Evolutionary conservation across 148 eudicot species (phyloP).

Genomic region (Rhododendron williamsianum): DNA sequence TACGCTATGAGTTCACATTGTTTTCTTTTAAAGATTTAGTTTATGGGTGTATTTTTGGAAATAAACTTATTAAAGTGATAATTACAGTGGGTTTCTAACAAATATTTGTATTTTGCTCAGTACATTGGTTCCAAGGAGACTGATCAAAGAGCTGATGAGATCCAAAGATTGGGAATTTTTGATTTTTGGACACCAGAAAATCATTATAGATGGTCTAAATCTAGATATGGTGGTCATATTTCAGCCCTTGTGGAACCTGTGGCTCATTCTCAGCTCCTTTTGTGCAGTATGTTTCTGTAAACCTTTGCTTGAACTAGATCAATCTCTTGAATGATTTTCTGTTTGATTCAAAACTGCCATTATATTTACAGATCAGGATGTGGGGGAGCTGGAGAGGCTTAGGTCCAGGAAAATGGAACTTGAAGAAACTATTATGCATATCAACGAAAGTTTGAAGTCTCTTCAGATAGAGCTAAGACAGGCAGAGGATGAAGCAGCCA

Average conservation of each 20-base stretch:
- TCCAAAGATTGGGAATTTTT: conserved; percentile 46
- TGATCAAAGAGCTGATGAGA: conserved; percentile 70
- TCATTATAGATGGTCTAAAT: conserved; percentile 75
- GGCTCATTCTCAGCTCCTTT: conserved; percentile 51
- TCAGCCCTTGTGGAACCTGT: conserved; percentile 73
- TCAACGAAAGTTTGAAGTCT: conserved; percentile 39
- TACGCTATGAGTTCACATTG: not conserved
- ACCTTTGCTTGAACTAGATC: conserved; percentile 8
- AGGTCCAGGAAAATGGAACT: conserved; percentile 46
- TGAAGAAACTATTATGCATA: conserved; percentile 36
- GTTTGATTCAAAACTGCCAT: not conserved
- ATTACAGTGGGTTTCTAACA: not conserved
- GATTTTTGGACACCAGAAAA: conserved; percentile 95
- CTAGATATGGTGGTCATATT: conserved; percentile 81
- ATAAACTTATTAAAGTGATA: not conserved
- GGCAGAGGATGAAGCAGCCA: conserved; percentile 70
- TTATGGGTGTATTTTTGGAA: conserved; percentile 8
- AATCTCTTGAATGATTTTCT: not conserved
- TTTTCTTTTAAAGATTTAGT: not conserved
- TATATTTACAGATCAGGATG: conserved; percentile 57
- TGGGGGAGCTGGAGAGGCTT: conserved; percentile 50
- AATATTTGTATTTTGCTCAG: conserved; percentile 28
- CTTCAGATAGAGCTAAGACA: conserved; percentile 45
- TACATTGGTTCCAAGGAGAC: conserved; percentile 80
- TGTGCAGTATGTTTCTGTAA: conserved; percentile 44